phyloP scores from a whole-genome alignment of 1,139 yeast species.

The Pichia sp. region DNA sequence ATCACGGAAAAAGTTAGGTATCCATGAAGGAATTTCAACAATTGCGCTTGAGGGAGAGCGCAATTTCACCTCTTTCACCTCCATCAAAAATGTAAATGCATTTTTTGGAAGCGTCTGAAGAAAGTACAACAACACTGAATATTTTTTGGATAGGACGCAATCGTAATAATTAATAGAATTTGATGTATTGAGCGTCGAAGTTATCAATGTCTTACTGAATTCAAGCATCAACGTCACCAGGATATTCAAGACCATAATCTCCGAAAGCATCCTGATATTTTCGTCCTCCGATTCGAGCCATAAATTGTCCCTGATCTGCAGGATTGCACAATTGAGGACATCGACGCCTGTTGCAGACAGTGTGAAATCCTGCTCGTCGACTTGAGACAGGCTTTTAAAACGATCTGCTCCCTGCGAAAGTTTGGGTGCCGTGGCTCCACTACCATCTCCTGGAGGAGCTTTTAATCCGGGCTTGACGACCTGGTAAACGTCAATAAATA shows the following conservation, averaged over 20 bases:
- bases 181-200: slow-evolving; percentile 25
- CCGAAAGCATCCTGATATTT: slow-evolving; percentile 2
- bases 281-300: slow-evolving; percentile 3
- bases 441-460: not conserved
- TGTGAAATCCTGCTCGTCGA: not conserved
- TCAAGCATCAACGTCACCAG: not conserved
- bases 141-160: slow-evolving; percentile 31
- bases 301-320: slow-evolving; percentile 1
- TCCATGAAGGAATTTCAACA: slow-evolving; percentile 24
- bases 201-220: slow-evolving; percentile 7
- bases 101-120: slow-evolving; percentile 34
- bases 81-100: not conserved
- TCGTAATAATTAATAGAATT: slow-evolving; percentile 34
- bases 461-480: slow-evolving; percentile 3
- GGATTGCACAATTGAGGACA: not conserved
- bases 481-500: slow-evolving; percentile 11
- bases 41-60: not conserved
- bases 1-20: slow-evolving; percentile 18
- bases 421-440: not conserved
- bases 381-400: not conserved
- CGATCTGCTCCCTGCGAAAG: not conserved
- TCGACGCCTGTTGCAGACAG: not conserved
- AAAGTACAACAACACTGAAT: slow-evolving; percentile 30
- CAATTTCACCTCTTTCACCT: not conserved
- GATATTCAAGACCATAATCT: slow-evolving; percentile 7